These are phyloP conservation scores for Hypoxylon sp. DNA, from an alignment of 2,329 filamentous ascomycete genomes.

Conservation along the genomic window DNA sequence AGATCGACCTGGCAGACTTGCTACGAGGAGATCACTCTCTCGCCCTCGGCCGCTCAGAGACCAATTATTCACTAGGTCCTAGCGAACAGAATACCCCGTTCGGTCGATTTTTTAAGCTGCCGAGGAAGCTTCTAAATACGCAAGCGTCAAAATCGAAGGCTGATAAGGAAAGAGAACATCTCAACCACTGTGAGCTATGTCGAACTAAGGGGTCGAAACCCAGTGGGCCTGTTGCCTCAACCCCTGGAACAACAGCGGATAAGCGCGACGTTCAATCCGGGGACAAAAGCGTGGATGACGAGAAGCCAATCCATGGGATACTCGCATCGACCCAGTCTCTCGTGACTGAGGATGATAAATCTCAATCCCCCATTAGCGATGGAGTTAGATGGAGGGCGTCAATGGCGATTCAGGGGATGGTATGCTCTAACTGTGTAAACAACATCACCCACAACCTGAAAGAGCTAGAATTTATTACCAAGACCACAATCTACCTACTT, in stretches of 20 bases:
- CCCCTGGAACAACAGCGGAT: slow-evolving; percentile 13
- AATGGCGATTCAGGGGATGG: slow-evolving; percentile 79
- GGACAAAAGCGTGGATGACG: slow-evolving; percentile 55
- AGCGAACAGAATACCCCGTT: slow-evolving; percentile 41
- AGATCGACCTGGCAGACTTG: slow-evolving; percentile 46
- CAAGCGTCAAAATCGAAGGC: slow-evolving; percentile 36
- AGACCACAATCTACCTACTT: slow-evolving; percentile 74
- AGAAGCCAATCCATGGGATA: slow-evolving; percentile 61
- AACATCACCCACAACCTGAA: slow-evolving; percentile 72
- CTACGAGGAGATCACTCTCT: slow-evolving; percentile 40
- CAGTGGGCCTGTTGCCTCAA: slow-evolving; percentile 12
- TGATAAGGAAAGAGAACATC: slow-evolving; percentile 55
- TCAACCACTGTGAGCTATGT: slow-evolving; percentile 62
- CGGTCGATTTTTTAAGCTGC: slow-evolving; percentile 51
- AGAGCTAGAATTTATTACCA: slow-evolving; percentile 70
- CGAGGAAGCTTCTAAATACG: slow-evolving; percentile 42
- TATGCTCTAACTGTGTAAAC: slow-evolving; percentile 77
- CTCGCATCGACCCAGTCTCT: slow-evolving; percentile 42
- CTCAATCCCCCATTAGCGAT: slow-evolving; percentile 1
- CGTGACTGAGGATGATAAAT: slow-evolving; percentile 23
- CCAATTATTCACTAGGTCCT: slow-evolving; percentile 27
- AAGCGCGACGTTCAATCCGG: slow-evolving; percentile 19
- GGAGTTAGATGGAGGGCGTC: slow-evolving; percentile 52
- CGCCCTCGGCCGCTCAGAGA: slow-evolving; percentile 23
- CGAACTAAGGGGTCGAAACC: slow-evolving; percentile 47